Base-by-base conservation (phyloP, 768 basidiomycete genomes). In the Naganishia randhawae region DNA sequence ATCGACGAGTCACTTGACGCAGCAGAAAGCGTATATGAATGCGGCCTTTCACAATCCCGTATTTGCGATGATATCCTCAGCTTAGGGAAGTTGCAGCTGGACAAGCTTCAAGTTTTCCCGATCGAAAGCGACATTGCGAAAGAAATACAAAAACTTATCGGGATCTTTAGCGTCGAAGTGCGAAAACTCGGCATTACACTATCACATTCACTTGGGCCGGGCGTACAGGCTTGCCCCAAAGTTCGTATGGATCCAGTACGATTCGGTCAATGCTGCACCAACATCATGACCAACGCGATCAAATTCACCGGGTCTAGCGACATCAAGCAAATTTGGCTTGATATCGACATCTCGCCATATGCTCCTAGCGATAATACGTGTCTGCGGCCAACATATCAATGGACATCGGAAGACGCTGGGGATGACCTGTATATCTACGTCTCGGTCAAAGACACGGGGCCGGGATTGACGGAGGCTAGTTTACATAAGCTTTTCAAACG, bases 261-360 rank as follows among this genome's bases (percentile, higher is more conserved):
- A 63, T 65, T 78, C 19, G 76, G 76, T 39, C 77, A 79, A 53
- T 73, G 78, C 13, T 69, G 79, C 33, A 79, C 76, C 71, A 81
- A 81, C 65, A 69, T 81, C 42, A 72, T 81, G 17, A 74, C 76
- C 14, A 81, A 81, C 65, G 78, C 76, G 13, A 78, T 79, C 42
- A 68, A 76, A 17, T 79, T 80, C 68, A 78, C 78, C 35, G 73
- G 75, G 1, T 64, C 71, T 6, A 71, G 71, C 37, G 74, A 70
- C 19, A 41, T 71, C 14, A 71, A 74, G 25, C 27, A 61, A 32
- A 76, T 76, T 50, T 78, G 75, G 7, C 75, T 80, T 31, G 63
- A 66, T 6, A 74, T 78, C 55, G 79, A 81, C 41, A 71, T 80
- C 1, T 78, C 77, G 0, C 74, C 78, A 32, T 53, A 66, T 0